Percentiles rank a stretch among this genome's conserved stretches.
Conservation (phyloP, 768 basidiomycete species). For the Rhodosporidiobolus sp. region DNA sequence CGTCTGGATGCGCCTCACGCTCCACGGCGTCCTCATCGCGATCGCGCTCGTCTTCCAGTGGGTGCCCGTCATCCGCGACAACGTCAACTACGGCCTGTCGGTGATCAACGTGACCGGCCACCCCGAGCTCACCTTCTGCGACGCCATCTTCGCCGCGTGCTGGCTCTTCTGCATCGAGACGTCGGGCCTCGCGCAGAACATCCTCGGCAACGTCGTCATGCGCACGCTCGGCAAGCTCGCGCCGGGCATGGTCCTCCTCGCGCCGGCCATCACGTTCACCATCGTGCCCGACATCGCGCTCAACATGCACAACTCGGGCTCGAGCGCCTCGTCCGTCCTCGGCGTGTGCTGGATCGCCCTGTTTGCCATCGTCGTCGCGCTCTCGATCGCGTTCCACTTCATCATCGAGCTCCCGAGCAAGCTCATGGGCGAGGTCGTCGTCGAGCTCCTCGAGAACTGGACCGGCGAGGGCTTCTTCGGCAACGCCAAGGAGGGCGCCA, state of each 20-base stretch:
- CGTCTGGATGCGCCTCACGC: conserved; percentile 36
- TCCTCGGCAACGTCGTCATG: conserved; percentile 47
- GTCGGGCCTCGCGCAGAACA: conserved; percentile 40
- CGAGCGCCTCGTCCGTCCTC: conserved; percentile 38
- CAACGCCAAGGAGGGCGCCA: neutral
- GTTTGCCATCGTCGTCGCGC: conserved; percentile 41
- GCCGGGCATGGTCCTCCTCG: conserved; percentile 45
- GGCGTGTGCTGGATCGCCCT: conserved; percentile 44
- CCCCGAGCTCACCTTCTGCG: conserved; percentile 44
- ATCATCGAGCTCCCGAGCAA: conserved; percentile 46
- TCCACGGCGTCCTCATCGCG: conserved; percentile 43
- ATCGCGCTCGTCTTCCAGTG: conserved; percentile 44
- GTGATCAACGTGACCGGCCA: conserved; percentile 44
- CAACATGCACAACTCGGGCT: conserved; percentile 39
- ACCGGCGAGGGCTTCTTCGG: conserved; percentile 24
- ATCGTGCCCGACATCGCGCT: conserved; percentile 44
- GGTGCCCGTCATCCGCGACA: conserved; percentile 44
- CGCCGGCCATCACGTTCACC: conserved; percentile 45
- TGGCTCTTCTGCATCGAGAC: conserved; percentile 45
- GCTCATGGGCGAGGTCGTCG: conserved; percentile 45
- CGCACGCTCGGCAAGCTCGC: conserved; percentile 45
- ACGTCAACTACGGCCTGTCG: conserved; percentile 43
- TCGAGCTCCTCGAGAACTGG: conserved; percentile 42
- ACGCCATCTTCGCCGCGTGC: conserved; percentile 44
- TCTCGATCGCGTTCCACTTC: conserved; percentile 46